Evolutionary conservation across 2,329 filamentous ascomycete genomes (phyloP), one percentile per base, ranked within the genome.

Genomic region (Ascocoryne sarcoides): DNA sequence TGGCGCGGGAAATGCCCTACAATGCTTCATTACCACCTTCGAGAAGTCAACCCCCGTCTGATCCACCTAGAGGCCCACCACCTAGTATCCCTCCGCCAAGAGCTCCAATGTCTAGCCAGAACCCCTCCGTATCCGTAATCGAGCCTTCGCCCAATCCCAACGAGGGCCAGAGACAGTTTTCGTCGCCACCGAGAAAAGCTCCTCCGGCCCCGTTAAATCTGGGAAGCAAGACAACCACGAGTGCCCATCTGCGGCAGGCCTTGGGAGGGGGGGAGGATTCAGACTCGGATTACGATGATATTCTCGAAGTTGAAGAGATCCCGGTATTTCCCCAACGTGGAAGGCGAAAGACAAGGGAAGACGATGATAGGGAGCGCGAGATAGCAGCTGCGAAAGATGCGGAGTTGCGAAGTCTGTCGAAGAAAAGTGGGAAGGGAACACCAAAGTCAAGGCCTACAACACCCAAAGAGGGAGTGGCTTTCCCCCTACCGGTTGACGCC

Each of bases 131-230:
- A 21, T 55, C 66, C 4, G 45, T 67, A 5, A 60, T 65, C 19
- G 65, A 70, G 43, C 60, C 70, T 16, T 53, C 52, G 30, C 54
- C 56, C 10, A 54, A 51, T 36, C 38, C 48, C n/a, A 54, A 57
- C 39, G 49, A 70, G 45, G 79, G 78, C 43, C 68, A 73, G 12
- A 63, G 68, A 7, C 64, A 66, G 4, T 67, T 72, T 8, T 70
- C 73, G 2, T 72, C 78, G 1, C 79, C 82, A 10, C 75, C 76
- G 36, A 76, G 89, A 44, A 95, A 94, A 60, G 76, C 82, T 4
- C 88, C 89, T 2, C 90, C 90, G 34, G 84, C 87, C 10, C 89
- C 90, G 2, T 63, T 96, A 39, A 81, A 89, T 56, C 69, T 96
- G 17, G 71, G 70, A 32, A 66, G 67, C 34, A 52, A 60, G 14